phyloP scores from a whole-genome alignment of 2,329 filamentous ascomycete species.

The Emmonsia crescens region DNA sequence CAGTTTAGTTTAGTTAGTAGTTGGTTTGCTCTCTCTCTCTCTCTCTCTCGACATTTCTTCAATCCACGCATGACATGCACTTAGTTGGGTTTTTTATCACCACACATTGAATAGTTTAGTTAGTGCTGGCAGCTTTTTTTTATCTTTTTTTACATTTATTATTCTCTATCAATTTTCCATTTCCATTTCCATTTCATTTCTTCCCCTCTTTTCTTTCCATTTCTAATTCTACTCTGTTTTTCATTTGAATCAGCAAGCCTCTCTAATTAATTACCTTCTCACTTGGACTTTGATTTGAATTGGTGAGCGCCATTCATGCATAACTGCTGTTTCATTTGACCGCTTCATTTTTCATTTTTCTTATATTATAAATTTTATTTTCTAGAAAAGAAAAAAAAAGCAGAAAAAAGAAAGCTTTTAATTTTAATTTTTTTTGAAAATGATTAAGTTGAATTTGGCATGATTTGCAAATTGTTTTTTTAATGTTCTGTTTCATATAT shows the following conservation, averaged over 20 bases:
- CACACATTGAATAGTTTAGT: background rate
- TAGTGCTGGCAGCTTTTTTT: background rate
- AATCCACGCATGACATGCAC: background rate
- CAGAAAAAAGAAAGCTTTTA: no score
- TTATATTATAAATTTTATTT: no score
- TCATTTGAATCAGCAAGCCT: background rate
- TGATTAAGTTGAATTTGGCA: no score
- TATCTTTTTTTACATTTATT: background rate
- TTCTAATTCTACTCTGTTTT: background rate
- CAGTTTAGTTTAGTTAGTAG: background rate
- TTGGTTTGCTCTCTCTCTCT: background rate
- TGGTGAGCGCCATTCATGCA: no score
- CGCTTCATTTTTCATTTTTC: no score
- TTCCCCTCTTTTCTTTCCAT: background rate
- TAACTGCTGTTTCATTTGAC: no score
- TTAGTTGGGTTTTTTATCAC: background rate
- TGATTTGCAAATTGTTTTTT: no score
- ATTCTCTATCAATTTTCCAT: background rate
- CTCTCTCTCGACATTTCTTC: background rate
- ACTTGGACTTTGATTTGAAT: background rate
- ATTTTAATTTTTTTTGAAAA: no score
- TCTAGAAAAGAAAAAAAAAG: no score
- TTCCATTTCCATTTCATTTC: background rate
- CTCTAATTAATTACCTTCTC: background rate
- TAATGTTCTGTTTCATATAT: no score